phyloP scores from a whole-genome alignment of 2,329 filamentous ascomycete species.

The Penicillium italicum region DNA sequence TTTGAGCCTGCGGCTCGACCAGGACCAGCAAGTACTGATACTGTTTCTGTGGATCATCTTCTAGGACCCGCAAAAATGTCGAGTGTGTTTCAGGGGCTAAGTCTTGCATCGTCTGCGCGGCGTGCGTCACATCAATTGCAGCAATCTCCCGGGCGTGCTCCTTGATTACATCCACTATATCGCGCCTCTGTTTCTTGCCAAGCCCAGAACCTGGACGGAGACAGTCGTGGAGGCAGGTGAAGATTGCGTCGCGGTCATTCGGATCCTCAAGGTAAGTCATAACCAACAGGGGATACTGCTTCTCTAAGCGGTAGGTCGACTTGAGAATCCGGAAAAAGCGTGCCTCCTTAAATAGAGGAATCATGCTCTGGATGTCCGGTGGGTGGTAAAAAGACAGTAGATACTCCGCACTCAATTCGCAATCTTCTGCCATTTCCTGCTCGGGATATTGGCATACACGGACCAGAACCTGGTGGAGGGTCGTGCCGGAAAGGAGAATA shows the following conservation, averaged over 20 bases:
- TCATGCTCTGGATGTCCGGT: conserved; percentile 69
- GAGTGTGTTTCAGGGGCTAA: conserved; percentile 63
- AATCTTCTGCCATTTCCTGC: conserved; percentile 79
- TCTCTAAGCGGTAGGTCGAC: conserved; percentile 75
- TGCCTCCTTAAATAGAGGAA: conserved; percentile 73
- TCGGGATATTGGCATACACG: conserved; percentile 83
- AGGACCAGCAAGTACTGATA: conserved; percentile 74
- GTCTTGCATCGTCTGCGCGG: conserved; percentile 62
- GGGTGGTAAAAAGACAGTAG: conserved; percentile 90
- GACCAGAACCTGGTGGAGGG: conserved; percentile 73
- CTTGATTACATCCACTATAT: conserved; percentile 66
- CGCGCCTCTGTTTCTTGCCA: conserved; percentile 65
- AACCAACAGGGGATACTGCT: conserved; percentile 73
- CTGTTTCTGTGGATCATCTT: conserved; percentile 61
- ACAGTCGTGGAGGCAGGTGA: conserved; percentile 73
- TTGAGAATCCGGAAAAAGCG: conserved; percentile 90
- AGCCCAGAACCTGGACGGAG: conserved; percentile 63
- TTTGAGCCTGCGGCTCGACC: conserved; percentile 59
- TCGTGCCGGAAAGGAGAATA: conserved; percentile 81
- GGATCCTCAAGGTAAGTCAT: conserved; percentile 81
- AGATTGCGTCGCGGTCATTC: conserved; percentile 70
- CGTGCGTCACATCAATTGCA: conserved; percentile 60
- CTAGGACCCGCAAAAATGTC: conserved; percentile 60
- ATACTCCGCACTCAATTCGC: conserved; percentile 95
- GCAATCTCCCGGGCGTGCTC: conserved; percentile 64